Evolutionary conservation across 495 filamentous ascomycete species (phyloP).

Genomic region (Lasiosphaeriaceae sp.): DNA sequence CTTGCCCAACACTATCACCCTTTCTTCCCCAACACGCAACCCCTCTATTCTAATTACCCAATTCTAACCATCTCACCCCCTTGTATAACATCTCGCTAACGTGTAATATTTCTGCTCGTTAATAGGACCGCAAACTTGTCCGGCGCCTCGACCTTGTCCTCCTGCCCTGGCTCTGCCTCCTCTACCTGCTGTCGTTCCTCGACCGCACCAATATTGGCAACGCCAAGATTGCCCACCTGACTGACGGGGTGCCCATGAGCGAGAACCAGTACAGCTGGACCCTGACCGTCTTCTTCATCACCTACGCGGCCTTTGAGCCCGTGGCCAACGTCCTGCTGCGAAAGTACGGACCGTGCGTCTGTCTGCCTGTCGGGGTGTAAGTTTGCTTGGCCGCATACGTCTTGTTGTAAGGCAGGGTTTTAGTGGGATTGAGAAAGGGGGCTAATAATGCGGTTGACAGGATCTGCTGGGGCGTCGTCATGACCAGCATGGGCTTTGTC

Average conservation of each 20-base stretch:
- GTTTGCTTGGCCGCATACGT: no score
- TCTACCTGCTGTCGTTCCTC: slow-evolving; percentile 75
- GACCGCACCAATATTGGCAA: slow-evolving; percentile 77
- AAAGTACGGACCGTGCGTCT: slow-evolving; percentile 45
- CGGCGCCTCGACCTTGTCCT: slow-evolving; percentile 68
- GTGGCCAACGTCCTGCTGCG: slow-evolving; percentile 81
- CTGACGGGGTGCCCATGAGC: slow-evolving; percentile 54
- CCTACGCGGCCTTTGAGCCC: slow-evolving; percentile 76
- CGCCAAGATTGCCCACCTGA: slow-evolving; percentile 69
- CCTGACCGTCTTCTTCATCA: slow-evolving; percentile 84
- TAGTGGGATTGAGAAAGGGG: no score
- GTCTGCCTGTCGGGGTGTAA: slow-evolving; percentile 47
- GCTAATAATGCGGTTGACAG: slow-evolving; percentile 10
- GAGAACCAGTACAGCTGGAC: slow-evolving; percentile 61
- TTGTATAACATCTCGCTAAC: neutral
- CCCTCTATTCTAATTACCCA: no score
- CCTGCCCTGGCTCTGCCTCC: slow-evolving; percentile 76
- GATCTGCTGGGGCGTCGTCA: slow-evolving; percentile 63
- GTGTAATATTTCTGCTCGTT: neutral
- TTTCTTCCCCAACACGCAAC: no score
- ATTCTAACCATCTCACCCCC: no score
- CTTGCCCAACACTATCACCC: no score
- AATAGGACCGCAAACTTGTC: slow-evolving; percentile 61
- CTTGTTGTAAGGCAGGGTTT: no score
- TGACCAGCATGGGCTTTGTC: slow-evolving; percentile 75